Evolutionary conservation across 331 rosid species (phyloP), one percentile per base, ranked within the genome.

Genomic region (Saraca asoca): DNA sequence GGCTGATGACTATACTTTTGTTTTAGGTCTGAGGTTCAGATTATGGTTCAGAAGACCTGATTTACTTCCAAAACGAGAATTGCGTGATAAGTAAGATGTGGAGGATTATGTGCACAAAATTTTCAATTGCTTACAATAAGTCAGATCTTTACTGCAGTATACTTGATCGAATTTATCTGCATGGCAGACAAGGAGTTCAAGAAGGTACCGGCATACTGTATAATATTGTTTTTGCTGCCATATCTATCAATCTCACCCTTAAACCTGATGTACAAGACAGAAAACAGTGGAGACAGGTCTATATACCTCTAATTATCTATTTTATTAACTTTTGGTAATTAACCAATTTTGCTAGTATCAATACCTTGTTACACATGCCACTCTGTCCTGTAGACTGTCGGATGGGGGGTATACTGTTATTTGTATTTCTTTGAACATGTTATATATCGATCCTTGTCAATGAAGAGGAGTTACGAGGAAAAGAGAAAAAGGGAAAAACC

Each of bases 31-130:
- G 66, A 83, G 87, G 75, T 76, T 86, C 73, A 83, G 77, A 73
- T 75, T 87, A 76, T 84, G 85, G 82, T 88, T 86, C 76, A 78
- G 91, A 74, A 83, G 96, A 78, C 81, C 80, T 33, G 97, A 89
- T 70, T 78, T 84, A 76, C 95, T 93, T 68, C 97, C 98, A 0
- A 90, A 80, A 71, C 79, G 75, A 80, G 96, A 90, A 56, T 3
- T 61, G 64, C 97, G 67, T 43, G 87, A 88, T 77, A 93, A 86
- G 80, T 93, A 83, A 81, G 55, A 66, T 50, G 64, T 29, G 67
- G 61, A 16, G 44, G 35, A 52, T 74, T 37, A 66, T 60, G 46
- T 52, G 20, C 11, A 44, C 70, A 45, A 69, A 70, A 65, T 64
- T 73, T 83, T 62, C 53, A 67, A 62, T 64, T 71, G 50, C 77